These are phyloP conservation scores for Trichoderma guizhouense DNA, from an alignment of 2,329 filamentous ascomycete genomes.

Conservation along the genomic window DNA sequence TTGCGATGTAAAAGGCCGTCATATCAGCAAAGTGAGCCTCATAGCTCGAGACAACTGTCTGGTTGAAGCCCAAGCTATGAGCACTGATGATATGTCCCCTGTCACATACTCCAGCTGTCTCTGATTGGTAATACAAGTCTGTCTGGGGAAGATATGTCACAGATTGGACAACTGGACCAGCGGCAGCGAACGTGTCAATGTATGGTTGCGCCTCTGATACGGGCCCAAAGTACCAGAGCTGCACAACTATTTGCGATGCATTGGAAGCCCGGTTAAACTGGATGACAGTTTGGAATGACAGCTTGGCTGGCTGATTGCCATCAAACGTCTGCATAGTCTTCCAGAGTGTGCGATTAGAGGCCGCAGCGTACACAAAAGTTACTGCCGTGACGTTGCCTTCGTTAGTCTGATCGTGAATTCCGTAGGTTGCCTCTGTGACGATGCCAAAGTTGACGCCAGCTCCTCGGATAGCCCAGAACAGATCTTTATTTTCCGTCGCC, in stretches of 20 bases:
- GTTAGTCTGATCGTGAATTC: slow-evolving; percentile 16
- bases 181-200: background rate
- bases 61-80: background rate
- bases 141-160: background rate
- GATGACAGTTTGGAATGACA: background rate
- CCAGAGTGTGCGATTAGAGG: background rate
- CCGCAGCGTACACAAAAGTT: background rate
- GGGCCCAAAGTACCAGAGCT: background rate
- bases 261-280: background rate
- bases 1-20: background rate
- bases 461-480: slow-evolving; percentile 48
- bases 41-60: background rate
- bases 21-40: background rate
- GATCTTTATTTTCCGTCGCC: slow-evolving; percentile 29
- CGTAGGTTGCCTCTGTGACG: slow-evolving; percentile 25
- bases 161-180: background rate
- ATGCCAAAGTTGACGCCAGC: slow-evolving; percentile 51
- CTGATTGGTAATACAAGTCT: background rate
- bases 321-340: background rate
- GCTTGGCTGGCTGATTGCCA: background rate
- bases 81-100: background rate
- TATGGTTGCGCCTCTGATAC: background rate
- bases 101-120: background rate
- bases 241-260: background rate
- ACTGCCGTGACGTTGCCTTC: background rate